These are phyloP conservation scores for Pseudoscleropodium purum DNA, from an alignment of 225 moss, liverwort and hornwort species.

Conservation along the genomic window DNA sequence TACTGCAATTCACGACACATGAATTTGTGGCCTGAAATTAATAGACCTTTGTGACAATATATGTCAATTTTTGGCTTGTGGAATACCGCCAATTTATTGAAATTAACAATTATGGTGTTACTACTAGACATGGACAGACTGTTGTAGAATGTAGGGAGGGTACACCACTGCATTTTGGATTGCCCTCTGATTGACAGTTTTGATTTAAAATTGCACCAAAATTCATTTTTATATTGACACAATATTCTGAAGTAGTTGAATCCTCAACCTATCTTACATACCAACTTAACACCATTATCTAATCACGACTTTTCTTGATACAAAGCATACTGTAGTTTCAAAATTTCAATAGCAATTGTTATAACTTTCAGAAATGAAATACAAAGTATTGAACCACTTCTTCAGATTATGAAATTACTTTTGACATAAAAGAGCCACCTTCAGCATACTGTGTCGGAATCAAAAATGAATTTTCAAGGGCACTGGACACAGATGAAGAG, in stretches of 20 bases:
- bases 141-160: background rate
- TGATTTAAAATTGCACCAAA: background rate
- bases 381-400: background rate
- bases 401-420: background rate
- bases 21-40: background rate
- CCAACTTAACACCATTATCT: background rate
- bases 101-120: background rate
- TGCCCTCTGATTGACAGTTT: background rate
- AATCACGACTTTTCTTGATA: background rate
- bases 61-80: background rate
- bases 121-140: background rate
- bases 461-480: rapidly evolving
- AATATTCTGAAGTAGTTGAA: background rate
- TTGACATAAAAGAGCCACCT: rapidly evolving
- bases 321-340: background rate
- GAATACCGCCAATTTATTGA: background rate
- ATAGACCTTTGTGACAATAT: background rate
- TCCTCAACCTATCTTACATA: background rate
- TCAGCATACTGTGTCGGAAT: background rate
- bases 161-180: background rate
- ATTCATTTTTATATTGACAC: too few species aligned
- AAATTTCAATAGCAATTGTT: background rate
- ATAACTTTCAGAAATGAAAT: background rate
- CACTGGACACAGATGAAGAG: background rate
- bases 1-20: rapidly evolving